These are phyloP conservation scores for Paramecium pentaurelia DNA, from an alignment of 73 alveolate genomes.

Conservation along the genomic window DNA sequence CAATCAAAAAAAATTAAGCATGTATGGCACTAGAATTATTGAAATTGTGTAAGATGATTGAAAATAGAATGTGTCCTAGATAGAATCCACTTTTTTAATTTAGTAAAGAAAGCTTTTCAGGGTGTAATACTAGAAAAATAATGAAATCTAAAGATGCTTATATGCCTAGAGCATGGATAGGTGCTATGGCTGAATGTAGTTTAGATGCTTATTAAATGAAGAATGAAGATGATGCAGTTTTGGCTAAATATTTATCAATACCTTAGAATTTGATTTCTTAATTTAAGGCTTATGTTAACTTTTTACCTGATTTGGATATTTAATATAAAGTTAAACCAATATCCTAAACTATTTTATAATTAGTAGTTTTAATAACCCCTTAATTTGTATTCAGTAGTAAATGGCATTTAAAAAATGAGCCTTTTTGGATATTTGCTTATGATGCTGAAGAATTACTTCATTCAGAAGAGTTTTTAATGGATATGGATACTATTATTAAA, in stretches of 20 bases:
- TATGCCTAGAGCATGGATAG: conserved; percentile 75
- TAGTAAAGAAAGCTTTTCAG: conserved; percentile 76
- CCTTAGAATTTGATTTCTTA: conserved; percentile 43
- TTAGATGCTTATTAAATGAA: conserved; percentile 70
- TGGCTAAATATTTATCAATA: conserved; percentile 62
- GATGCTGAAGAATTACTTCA: conserved; percentile 94
- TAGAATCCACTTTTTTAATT: conserved; percentile 90
- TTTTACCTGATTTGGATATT: conserved; percentile 90
- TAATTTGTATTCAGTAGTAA: conserved; percentile 88
- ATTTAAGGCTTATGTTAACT: conserved; percentile 77
- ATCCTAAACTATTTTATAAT: conserved; percentile 92
- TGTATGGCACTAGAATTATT: conserved; percentile 77
- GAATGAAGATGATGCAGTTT: conserved; percentile 66
- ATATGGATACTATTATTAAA: conserved; percentile 76
- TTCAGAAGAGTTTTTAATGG: conserved; percentile 90
- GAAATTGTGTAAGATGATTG: conserved; percentile 85
- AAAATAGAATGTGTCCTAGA: conserved; percentile 85
- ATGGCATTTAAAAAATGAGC: conserved; percentile 93
- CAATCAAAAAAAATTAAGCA: conserved; percentile 87
- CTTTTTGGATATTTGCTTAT: conserved; percentile 92
- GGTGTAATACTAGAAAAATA: conserved; percentile 69
- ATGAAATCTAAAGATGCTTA: conserved; percentile 80
- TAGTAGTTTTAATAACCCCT: conserved; percentile 70
- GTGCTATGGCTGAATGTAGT: conserved; percentile 71
- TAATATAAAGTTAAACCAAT: conserved; percentile 92